These are phyloP conservation scores for Aspergillus biplanus DNA, from an alignment of 495 filamentous ascomycete species.

Conservation along the genomic window DNA sequence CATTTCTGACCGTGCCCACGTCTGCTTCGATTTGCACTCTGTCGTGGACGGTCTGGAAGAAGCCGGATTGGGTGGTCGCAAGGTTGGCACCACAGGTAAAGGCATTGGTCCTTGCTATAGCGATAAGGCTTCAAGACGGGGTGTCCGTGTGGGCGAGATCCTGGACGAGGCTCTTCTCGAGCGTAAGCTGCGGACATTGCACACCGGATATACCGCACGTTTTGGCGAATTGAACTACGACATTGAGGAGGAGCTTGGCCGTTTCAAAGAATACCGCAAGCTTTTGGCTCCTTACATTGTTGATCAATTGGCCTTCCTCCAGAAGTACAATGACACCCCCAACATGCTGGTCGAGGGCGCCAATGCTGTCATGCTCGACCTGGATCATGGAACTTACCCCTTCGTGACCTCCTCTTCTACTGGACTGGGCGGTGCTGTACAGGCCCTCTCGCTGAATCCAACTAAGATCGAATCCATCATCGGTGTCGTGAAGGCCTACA, in stretches of 20 bases:
- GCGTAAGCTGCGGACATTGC: conserved; percentile 68
- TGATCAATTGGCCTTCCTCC: conserved; percentile 59
- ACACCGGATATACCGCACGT: conserved; percentile 66
- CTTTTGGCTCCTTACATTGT: conserved; percentile 70
- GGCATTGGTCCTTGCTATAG: conserved; percentile 82
- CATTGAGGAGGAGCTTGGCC: conserved; percentile 76
- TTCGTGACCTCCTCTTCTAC: conserved; percentile 83
- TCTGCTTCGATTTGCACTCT: conserved; percentile 83
- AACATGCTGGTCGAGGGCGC: conserved; percentile 83
- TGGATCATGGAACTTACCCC: conserved; percentile 81
- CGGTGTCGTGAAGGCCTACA: conserved; percentile 86
- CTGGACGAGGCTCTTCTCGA: conserved; percentile 76
- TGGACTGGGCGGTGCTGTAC: conserved; percentile 75
- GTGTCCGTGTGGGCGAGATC: conserved; percentile 76
- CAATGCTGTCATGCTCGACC: conserved; percentile 83
- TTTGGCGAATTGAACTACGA: conserved; percentile 80
- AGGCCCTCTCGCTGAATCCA: conserved; percentile 61
- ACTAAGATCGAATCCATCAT: conserved; percentile 63
- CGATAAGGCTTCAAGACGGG: conserved; percentile 76
- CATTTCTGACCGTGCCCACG: conserved; percentile 79
- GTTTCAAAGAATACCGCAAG: conserved; percentile 70
- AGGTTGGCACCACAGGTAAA: conserved; percentile 62
- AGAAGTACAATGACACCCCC: conserved; percentile 56
- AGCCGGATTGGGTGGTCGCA: conserved; percentile 67
- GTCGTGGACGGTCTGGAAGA: conserved; percentile 84